phyloP scores from a whole-genome alignment of 306 rosid species.

The Trifolium fragiferum region DNA sequence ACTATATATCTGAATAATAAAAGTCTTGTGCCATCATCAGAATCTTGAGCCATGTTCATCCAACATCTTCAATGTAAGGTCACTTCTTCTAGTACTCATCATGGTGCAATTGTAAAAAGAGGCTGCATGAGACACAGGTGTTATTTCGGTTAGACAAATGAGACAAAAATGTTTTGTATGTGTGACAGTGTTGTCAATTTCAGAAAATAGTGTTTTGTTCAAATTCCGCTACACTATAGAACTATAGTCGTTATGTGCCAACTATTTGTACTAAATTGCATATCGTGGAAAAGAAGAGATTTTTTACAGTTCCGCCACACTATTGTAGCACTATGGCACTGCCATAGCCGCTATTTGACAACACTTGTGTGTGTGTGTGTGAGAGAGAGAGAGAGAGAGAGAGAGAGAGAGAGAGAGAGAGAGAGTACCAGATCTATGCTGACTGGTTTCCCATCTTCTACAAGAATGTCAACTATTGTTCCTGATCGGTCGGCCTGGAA shows the following conservation, averaged over 20 bases:
- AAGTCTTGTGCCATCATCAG: not conserved
- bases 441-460: constrained; percentile 80
- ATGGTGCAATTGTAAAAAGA: constrained; percentile 70
- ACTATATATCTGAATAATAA: constrained; percentile 28
- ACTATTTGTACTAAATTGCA: not conserved
- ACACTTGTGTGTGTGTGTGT: too few species aligned
- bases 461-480: constrained; percentile 64
- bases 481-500: constrained; percentile 90
- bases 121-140: constrained; percentile 59
- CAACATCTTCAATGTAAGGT: constrained; percentile 35
- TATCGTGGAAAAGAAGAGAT: not conserved
- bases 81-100: constrained; percentile 36
- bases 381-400: not conserved
- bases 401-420: constrained; percentile 17
- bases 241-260: not conserved
- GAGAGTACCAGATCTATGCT: constrained; percentile 73
- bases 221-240: not conserved
- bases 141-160: constrained; percentile 34
- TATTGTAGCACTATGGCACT: too few species aligned
- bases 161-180: not conserved
- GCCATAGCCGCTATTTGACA: not conserved
- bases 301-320: not conserved
- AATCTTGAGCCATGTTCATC: constrained; percentile 18
- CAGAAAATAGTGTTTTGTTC: not conserved
- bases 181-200: not conserved